Conservation (phyloP, 1,139 yeast genomes). For the Taphrina wiesneri region DNA sequence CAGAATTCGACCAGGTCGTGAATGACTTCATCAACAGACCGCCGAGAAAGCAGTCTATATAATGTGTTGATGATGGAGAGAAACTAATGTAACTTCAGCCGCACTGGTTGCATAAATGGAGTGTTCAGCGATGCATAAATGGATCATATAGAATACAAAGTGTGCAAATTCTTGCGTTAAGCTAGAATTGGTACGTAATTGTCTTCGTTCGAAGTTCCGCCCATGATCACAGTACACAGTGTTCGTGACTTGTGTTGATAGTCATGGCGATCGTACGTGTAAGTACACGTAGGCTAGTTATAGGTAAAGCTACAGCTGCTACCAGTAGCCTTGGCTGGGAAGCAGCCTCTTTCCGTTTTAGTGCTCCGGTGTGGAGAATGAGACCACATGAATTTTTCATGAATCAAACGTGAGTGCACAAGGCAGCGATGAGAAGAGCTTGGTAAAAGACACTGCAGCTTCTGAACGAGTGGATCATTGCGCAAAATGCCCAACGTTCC, state of each 20-base stretch:
- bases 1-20: conserved; percentile 58
- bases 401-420: not conserved
- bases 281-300: no score
- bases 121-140: not conserved
- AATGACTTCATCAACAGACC: conserved; percentile 42
- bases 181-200: no score
- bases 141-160: no score
- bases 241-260: no score
- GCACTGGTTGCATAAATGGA: not conserved
- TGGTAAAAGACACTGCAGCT: not conserved
- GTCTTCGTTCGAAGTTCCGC: not conserved
- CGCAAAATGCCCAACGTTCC: conserved; percentile 1
- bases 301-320: no score
- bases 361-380: not conserved
- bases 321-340: no score
- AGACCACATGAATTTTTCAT: not conserved
- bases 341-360: not conserved
- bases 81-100: not conserved
- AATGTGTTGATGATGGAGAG: not conserved
- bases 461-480: not conserved
- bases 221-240: not conserved
- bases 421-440: not conserved
- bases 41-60: conserved; percentile 7
- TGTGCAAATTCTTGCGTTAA: no score
- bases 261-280: no score